Evolutionary conservation across 75 land plant species (phyloP).

Genomic region (Isoetes taiwanensis): DNA sequence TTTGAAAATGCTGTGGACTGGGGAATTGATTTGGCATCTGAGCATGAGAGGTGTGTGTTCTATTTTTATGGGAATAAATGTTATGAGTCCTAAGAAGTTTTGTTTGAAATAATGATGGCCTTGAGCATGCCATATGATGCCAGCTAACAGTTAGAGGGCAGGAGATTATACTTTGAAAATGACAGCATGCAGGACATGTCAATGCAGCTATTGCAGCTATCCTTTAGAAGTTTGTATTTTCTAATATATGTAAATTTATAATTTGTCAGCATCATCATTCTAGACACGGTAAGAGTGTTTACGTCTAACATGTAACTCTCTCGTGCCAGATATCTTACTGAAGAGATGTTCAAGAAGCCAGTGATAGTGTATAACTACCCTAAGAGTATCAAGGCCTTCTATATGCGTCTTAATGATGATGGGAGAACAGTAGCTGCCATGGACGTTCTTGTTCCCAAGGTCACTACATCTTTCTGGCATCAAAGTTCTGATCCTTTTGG

Average conservation of each 20-base stretch:
- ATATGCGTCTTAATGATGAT: constrained; percentile 97
- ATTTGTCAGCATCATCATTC: background rate
- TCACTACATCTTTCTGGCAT: constrained; percentile 11
- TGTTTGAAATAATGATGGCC: background rate
- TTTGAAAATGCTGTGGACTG: constrained; percentile 93
- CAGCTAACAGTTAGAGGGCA: no score
- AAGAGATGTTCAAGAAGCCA: constrained; percentile 76
- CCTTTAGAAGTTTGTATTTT: constrained; percentile 66
- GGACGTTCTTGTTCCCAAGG: constrained; percentile 99
- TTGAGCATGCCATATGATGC: background rate
- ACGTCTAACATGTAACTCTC: background rate
- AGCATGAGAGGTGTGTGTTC: constrained; percentile 96
- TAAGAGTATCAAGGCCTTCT: constrained; percentile 86
- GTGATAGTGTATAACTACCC: constrained; percentile 98
- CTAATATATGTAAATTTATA: background rate
- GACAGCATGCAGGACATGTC: background rate
- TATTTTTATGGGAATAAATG: background rate
- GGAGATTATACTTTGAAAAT: background rate
- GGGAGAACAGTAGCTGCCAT: constrained; percentile 92
- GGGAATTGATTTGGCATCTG: constrained; percentile 97
- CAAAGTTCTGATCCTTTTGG: background rate
- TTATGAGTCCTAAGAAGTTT: no score
- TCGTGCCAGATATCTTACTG: constrained; percentile 64
- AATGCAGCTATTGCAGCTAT: constrained; percentile 96
- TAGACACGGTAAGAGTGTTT: background rate